These are phyloP conservation scores for Pythium aquatile DNA, from an alignment of 352 stramenopile species.

Conservation along the genomic window DNA sequence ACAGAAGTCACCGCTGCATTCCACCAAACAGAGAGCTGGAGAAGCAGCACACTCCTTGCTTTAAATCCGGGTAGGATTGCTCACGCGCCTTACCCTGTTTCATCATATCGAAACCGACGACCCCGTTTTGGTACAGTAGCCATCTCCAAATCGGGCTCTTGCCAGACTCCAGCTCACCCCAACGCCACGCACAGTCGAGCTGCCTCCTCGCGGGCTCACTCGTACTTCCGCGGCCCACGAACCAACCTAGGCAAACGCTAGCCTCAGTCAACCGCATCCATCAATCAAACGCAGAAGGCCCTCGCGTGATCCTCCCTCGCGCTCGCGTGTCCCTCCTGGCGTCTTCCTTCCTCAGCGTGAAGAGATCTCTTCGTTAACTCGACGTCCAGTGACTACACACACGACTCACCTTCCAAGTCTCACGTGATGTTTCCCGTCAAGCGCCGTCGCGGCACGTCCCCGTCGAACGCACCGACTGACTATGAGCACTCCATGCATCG, in stretches of 20 bases:
- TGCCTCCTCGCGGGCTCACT: not conserved
- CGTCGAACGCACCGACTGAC: not conserved
- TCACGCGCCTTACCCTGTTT: not conserved
- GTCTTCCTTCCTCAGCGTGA: not conserved
- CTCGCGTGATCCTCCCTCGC: not conserved
- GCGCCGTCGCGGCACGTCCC: not conserved
- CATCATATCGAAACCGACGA: not conserved
- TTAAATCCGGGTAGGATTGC: not conserved
- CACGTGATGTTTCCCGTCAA: not conserved
- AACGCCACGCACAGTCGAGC: not conserved
- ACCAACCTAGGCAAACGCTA: not conserved
- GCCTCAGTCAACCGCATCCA: not conserved
- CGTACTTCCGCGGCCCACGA: not conserved
- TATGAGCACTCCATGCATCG: not conserved
- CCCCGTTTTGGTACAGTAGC: not conserved
- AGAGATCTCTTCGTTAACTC: conserved; percentile 1
- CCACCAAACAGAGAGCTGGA: too few relatives aligned
- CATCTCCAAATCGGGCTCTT: not conserved
- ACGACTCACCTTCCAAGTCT: not conserved
- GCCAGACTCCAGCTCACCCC: too few relatives aligned
- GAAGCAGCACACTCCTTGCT: not conserved
- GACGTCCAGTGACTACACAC: not conserved
- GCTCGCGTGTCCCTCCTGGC: not conserved
- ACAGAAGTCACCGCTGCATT: not conserved
- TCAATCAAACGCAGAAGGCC: not conserved